Evolutionary conservation across 2,329 filamentous ascomycete genomes (phyloP).

Genomic region (Fusarium mangiferae): DNA sequence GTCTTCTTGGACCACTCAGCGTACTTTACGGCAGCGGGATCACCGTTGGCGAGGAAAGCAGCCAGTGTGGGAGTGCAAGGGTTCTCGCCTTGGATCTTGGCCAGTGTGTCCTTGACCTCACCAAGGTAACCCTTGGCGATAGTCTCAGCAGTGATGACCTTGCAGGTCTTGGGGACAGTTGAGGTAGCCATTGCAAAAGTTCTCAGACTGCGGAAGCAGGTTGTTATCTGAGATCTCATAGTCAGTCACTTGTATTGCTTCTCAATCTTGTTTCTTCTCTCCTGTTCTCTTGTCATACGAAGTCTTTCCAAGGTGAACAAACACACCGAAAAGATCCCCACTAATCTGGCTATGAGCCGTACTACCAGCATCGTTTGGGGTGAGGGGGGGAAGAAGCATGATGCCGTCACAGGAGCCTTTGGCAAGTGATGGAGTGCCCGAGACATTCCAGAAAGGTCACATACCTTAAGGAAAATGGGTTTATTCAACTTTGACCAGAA

Average conservation of each 20-base stretch:
- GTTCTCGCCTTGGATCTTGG: conserved; percentile 70
- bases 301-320: conserved; percentile 17
- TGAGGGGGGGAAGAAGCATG: conserved; percentile 1
- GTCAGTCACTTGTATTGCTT: conserved; percentile 21
- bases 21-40: conserved; percentile 91
- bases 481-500: conserved; percentile 28
- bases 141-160: conserved; percentile 88
- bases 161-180: conserved; percentile 77
- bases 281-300: not conserved
- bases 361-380: conserved; percentile 12
- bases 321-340: conserved; percentile 34
- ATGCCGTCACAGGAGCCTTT: conserved; percentile 12
- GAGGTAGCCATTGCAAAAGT: conserved; percentile 45
- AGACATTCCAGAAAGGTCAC: conserved; percentile 1
- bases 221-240: conserved; percentile 19
- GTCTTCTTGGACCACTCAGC: conserved; percentile 98
- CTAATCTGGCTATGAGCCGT: conserved; percentile 28
- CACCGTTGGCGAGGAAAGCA: conserved; percentile 91
- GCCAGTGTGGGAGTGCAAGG: conserved; percentile 77
- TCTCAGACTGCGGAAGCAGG: conserved; percentile 12
- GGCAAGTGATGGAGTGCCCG: conserved; percentile 20
- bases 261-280: not conserved
- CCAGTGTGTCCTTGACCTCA: conserved; percentile 81
- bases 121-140: conserved; percentile 84
- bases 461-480: conserved; percentile 19